A percentile compares a stretch with the other conserved stretches of the same genome.
Conservation (phyloP, 768 basidiomycete species). For the Scleroderma bovista region DNA sequence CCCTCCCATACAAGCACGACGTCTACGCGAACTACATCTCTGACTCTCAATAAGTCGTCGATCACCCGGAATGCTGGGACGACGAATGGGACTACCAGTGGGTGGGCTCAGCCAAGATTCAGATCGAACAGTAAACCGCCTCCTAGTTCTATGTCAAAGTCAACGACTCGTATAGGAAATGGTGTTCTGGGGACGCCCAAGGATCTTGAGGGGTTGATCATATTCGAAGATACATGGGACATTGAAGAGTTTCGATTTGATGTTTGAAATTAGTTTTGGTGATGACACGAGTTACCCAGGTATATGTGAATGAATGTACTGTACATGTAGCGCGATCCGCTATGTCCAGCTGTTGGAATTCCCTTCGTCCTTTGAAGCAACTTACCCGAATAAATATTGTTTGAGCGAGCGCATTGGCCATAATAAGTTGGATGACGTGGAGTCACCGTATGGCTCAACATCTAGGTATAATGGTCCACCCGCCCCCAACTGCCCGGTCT, state of each 20-base stretch:
- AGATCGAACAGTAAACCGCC: slow-evolving; percentile 21
- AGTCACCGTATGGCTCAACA: not conserved
- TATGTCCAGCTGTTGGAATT: too few species aligned
- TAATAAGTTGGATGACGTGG: too few species aligned
- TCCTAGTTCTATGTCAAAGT: slow-evolving; percentile 19
- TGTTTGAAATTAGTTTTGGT: slow-evolving; percentile 10
- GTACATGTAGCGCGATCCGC: not conserved
- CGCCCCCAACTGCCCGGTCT: not conserved
- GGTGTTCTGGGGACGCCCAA: slow-evolving; percentile 27
- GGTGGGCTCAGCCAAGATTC: slow-evolving; percentile 12
- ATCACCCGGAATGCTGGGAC: not conserved
- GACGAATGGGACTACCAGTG: not conserved
- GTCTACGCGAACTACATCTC: slow-evolving; percentile 2
- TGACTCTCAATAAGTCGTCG: slow-evolving; percentile 8
- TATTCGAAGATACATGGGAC: slow-evolving; percentile 23
- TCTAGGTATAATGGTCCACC: not conserved
- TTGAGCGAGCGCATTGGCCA: too few species aligned
- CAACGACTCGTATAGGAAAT: slow-evolving; percentile 12
- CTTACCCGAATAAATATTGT: too few species aligned
- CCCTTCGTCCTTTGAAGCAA: too few species aligned
- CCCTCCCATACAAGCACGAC: slow-evolving; percentile 9
- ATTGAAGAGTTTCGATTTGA: slow-evolving; percentile 27
- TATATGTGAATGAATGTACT: not conserved
- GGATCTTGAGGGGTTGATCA: slow-evolving; percentile 24
- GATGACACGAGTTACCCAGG: not conserved